These are phyloP conservation scores for Tetratostichococcus sp. DNA, from an alignment of 139 green algal species.

Conservation along the genomic window DNA sequence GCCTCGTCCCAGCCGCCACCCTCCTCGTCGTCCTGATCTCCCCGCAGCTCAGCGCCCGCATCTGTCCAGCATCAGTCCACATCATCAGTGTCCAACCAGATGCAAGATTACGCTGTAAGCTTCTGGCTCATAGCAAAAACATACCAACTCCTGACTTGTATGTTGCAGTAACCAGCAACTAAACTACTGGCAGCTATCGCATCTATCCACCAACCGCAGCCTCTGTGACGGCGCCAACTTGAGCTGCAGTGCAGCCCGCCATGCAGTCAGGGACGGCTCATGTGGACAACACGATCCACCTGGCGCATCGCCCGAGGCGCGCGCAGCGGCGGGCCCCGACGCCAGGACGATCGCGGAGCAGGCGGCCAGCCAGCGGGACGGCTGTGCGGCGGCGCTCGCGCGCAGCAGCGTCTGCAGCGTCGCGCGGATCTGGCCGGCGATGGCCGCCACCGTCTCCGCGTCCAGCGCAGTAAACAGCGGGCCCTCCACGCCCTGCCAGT, in stretches of 20 bases:
- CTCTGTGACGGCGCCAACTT: too few species aligned
- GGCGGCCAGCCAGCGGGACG: conserved; percentile 55
- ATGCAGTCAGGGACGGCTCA: too few species aligned
- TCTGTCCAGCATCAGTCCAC: not conserved
- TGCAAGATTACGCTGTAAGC: too few species aligned
- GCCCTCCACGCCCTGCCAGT: conserved; percentile 49
- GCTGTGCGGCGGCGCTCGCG: conserved; percentile 27
- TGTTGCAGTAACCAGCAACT: too few species aligned
- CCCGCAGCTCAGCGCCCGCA: not conserved
- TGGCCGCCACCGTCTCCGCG: conserved; percentile 51
- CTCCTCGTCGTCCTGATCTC: conserved; percentile 35
- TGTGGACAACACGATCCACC: too few species aligned
- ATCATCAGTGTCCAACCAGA: not conserved
- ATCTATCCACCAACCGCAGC: too few species aligned
- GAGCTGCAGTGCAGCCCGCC: too few species aligned
- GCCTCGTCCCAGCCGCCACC: not conserved
- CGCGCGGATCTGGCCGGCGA: conserved; percentile 43
- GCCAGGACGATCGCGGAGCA: conserved; percentile 55
- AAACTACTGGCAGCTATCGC: too few species aligned
- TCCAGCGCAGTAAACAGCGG: conserved; percentile 83
- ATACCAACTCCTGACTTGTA: too few species aligned
- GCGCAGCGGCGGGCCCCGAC: conserved; percentile 3
- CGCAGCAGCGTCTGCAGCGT: conserved; percentile 57
- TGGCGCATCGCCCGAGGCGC: not conserved
- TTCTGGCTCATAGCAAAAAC: too few species aligned